These are phyloP conservation scores for Phytophthora lateralis DNA, from an alignment of 352 stramenopile genomes.

Conservation along the genomic window DNA sequence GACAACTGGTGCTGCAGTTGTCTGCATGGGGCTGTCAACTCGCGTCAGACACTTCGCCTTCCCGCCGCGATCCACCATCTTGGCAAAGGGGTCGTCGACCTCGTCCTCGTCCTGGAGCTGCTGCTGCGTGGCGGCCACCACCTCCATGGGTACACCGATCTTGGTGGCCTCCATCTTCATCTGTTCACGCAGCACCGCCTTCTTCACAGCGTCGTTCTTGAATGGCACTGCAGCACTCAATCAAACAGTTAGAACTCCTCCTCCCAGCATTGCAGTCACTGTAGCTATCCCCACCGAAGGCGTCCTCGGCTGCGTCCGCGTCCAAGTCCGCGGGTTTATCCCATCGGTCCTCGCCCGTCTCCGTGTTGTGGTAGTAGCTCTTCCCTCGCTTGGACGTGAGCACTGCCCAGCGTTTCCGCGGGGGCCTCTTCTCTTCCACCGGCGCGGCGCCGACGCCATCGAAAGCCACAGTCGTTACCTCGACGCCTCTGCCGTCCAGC, in stretches of 20 bases:
- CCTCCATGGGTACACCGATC: slow-evolving; percentile 64
- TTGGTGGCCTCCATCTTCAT: slow-evolving; percentile 75
- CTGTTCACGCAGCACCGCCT: slow-evolving; percentile 76
- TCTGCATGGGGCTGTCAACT: slow-evolving; percentile 8
- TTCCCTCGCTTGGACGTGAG: slow-evolving; percentile 65
- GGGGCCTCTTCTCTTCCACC: slow-evolving; percentile 26
- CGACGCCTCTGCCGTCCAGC: slow-evolving; percentile 28
- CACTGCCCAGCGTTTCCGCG: slow-evolving; percentile 64
- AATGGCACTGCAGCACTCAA: slow-evolving; percentile 61
- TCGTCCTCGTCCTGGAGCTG: slow-evolving; percentile 43
- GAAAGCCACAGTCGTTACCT: slow-evolving; percentile 54
- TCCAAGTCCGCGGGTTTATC: slow-evolving; percentile 72
- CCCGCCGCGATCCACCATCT: slow-evolving; percentile 21
- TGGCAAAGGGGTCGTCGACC: slow-evolving; percentile 34
- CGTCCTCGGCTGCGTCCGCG: slow-evolving; percentile 58
- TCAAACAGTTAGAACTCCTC: not conserved
- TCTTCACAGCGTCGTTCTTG: slow-evolving; percentile 84
- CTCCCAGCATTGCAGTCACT: not conserved
- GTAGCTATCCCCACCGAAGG: slow-evolving; percentile 48
- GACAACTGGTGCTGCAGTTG: slow-evolving; percentile 1
- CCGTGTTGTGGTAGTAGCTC: slow-evolving; percentile 87
- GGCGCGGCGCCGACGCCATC: slow-evolving; percentile 4
- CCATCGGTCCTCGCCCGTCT: slow-evolving; percentile 83
- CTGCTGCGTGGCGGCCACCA: slow-evolving; percentile 56
- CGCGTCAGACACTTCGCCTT: not conserved